phyloP scores from a whole-genome alignment of 2,329 filamentous ascomycete species.

The Gliomastix tumulicola region DNA sequence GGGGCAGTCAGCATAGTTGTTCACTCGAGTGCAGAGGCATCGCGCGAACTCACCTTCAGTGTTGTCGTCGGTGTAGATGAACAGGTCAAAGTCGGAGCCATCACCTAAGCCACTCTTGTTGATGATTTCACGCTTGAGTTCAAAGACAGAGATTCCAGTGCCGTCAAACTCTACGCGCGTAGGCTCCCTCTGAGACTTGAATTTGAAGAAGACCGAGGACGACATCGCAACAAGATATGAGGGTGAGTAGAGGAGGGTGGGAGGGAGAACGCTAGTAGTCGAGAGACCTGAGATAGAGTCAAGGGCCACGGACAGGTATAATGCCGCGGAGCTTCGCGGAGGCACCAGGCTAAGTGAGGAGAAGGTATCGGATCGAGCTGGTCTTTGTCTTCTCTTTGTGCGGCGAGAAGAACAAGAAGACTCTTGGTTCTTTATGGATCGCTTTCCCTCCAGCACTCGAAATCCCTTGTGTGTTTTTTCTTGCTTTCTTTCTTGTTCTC shows the following conservation, averaged over 20 bases:
- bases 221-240: conserved; percentile 73
- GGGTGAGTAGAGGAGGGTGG: too few relatives aligned
- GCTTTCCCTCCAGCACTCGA: conserved; percentile 13
- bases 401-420: too few relatives aligned
- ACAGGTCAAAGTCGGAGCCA: conserved; percentile 91
- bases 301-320: too few relatives aligned
- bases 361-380: too few relatives aligned
- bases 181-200: conserved; percentile 97
- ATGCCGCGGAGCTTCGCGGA: too few relatives aligned
- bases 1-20: conserved; percentile 15
- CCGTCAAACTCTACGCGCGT: conserved; percentile 94
- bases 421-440: too few relatives aligned
- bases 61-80: conserved; percentile 87
- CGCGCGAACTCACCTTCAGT: conserved; percentile 79
- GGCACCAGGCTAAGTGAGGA: too few relatives aligned
- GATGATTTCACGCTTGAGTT: conserved; percentile 98
- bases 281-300: too few relatives aligned
- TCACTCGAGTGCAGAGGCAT: too few relatives aligned
- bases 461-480: too few relatives aligned
- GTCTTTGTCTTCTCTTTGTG: too few relatives aligned
- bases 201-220: conserved; percentile 99
- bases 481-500: conserved; percentile 21
- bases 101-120: conserved; percentile 87
- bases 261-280: too few relatives aligned
- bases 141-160: conserved; percentile 95